Evolutionary conservation across 2,329 filamentous ascomycete genomes (phyloP), one percentile per base, ranked within the genome.

Genomic region (Aspergillus fumigatiaffinis): DNA sequence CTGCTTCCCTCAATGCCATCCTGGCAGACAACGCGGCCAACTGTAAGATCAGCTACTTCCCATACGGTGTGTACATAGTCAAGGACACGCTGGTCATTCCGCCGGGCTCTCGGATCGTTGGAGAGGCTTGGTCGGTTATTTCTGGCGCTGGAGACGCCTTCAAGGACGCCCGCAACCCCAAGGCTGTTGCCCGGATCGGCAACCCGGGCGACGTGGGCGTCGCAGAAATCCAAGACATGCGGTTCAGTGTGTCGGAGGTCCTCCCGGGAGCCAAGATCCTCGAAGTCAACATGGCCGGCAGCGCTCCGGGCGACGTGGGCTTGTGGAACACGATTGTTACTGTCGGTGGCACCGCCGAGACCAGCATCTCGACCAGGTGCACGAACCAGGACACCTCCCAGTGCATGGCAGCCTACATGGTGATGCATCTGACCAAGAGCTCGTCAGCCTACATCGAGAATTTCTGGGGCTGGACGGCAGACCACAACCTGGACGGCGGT

Each of bases 381-480:
- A 67, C 63, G 1, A 66, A 61, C 4, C 65, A 66, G 51, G 64
- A 73, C 51, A 69, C 76, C 0, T 68, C 66, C 32, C 60, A 71
- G 42, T 83, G 82, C 68, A 80, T 78, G 66, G 81, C 77, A 1
- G 79, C 80, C 0, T 81, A 77, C 54, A 69, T 78, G 35, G 68
- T 83, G 53, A 71, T 86, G 51, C 82, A 86, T 62, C 71, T 85
- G 20, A 79, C 79, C 0, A 57, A 71, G 12, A 71, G 68, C 0
- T 76, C 78, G 0, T 78, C 79, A 1, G 78, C 77, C 3, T 84
- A 85, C 60, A 73, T 84, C 46, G 82, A 86, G 65, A 83, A 84
- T 62, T 71, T 79, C 55, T 79, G 79, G 79, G 68, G 75, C 3
- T 81, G 79, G 79, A 80, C 74, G 17, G 76, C 77, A 3, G 65